Base-by-base conservation (phyloP, 306 rosid genomes). In the Amphicarpaea edgeworthii region DNA sequence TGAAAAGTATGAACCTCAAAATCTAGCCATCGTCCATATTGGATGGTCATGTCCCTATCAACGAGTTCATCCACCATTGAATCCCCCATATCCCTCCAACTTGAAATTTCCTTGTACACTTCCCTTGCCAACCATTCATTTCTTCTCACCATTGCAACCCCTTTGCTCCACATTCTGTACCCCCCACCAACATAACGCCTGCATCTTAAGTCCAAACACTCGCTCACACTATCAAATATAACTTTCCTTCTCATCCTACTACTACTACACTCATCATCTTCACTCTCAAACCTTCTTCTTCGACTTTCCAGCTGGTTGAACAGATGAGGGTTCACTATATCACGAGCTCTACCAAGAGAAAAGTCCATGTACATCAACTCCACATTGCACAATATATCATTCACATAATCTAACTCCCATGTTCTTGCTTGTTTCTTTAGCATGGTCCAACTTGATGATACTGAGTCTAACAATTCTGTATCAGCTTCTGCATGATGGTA, bases 31-130 rank as follows among this genome's bases (percentile, higher is more conserved):
- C 84, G 83, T 70, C 92, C 97, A 60, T 72, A 67, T 45, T 82
- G 78, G 78, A 79, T 73, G 77, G 89, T 84, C 96, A 92, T 92
- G 87, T 92, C 97, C 65, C 78, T 88, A 73, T 85, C 89, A 57
- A 92, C 88, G 14, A 89, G 90, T 57, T 89, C 93, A 73, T 92
- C 97, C 17, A 90, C 96, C 92, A 90, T 88, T 12, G 89, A 87
- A 75, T 90, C 87, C 40, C 90, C 86, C 90, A 84, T 42, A 41
- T 82, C 88, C 11, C 62, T 86, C 87, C 89, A 90, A 72, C 84
- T 83, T 12, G 82, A 83, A 58, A 90, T 76, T 83, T 92, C 92
- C 79, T 87, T 87, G 77, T 81, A 84, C 51, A 90, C 80, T 76
- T 88, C 89, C 67, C 70, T 83, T 20, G 87, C 82, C 82, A 92